Evolutionary conservation across 2,329 filamentous ascomycete species (phyloP).

Genomic region (Penicillium verrucosum): DNA sequence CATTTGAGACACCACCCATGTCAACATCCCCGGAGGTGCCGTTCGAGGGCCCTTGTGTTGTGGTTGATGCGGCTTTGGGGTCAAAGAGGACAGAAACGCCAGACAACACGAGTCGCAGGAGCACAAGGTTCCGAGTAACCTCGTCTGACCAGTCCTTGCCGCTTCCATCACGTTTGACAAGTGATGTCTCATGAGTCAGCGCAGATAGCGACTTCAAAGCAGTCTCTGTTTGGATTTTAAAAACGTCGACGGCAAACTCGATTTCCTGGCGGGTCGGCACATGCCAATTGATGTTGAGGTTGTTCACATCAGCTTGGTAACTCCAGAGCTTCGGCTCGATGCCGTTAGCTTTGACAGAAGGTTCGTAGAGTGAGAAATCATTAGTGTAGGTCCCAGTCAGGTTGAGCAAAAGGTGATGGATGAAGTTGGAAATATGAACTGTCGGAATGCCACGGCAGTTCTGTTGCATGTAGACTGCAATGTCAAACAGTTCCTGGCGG

Average conservation of each 20-base stretch:
- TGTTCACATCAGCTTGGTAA: slow-evolving; percentile 66
- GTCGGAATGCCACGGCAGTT: slow-evolving; percentile 91
- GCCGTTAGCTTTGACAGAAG: slow-evolving; percentile 66
- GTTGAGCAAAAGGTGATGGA: slow-evolving; percentile 93
- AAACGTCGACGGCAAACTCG: slow-evolving; percentile 83
- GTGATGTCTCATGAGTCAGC: slow-evolving; percentile 76
- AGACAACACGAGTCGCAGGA: slow-evolving; percentile 83
- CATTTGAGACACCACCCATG: slow-evolving; percentile 38
- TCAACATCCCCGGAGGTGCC: slow-evolving; percentile 45
- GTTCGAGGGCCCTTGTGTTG: slow-evolving; percentile 38
- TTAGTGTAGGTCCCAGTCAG: slow-evolving; percentile 90
- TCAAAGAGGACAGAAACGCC: slow-evolving; percentile 90
- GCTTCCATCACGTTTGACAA: slow-evolving; percentile 85
- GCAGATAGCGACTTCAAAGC: slow-evolving; percentile 72
- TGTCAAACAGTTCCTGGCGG: slow-evolving; percentile 82
- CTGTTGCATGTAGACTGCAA: slow-evolving; percentile 94
- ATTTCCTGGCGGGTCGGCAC: slow-evolving; percentile 76
- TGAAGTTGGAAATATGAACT: slow-evolving; percentile 94
- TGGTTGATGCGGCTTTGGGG: slow-evolving; percentile 64
- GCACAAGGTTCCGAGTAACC: slow-evolving; percentile 81
- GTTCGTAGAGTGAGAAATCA: slow-evolving; percentile 84
- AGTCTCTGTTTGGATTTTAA: slow-evolving; percentile 74
- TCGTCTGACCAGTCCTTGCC: slow-evolving; percentile 99
- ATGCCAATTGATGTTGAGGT: slow-evolving; percentile 88
- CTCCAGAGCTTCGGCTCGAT: slow-evolving; percentile 82